Conservation (phyloP, 768 basidiomycete species). For the Mycena rebaudengoi region DNA sequence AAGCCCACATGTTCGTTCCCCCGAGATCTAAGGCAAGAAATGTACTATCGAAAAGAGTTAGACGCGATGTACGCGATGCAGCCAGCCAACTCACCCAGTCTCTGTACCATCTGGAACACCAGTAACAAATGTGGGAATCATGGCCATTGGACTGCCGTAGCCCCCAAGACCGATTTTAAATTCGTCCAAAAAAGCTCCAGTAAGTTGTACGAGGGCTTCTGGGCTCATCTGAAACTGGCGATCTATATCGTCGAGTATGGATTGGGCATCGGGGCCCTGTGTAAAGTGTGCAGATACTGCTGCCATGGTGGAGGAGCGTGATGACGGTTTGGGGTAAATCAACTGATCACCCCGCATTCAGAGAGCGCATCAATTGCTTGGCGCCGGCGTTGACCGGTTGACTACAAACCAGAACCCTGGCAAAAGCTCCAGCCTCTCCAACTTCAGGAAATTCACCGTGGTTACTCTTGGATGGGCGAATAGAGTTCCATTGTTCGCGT, state of each 20-base stretch:
- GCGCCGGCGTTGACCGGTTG: no score
- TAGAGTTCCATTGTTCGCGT: no score
- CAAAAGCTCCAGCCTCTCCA: no score
- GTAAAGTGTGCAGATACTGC: constrained; percentile 52
- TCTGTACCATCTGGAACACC: constrained; percentile 94
- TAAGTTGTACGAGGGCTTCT: constrained; percentile 71
- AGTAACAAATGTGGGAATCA: constrained; percentile 98
- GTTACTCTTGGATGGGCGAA: no score
- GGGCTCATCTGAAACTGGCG: constrained; percentile 74
- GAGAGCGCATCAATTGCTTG: no score
- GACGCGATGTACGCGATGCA: background rate
- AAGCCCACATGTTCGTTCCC: constrained; percentile 96
- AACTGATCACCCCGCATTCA: no score
- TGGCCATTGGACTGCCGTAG: constrained; percentile 88
- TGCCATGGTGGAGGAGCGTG: constrained; percentile 43
- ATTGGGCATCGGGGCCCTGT: constrained; percentile 47
- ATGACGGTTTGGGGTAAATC: no score
- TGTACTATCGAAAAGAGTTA: constrained; percentile 59
- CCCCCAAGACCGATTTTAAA: constrained; percentile 74
- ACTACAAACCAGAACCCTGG: no score
- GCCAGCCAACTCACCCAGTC: constrained; percentile 70
- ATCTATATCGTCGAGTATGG: constrained; percentile 71
- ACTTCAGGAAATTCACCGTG: no score
- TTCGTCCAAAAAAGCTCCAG: constrained; percentile 83
- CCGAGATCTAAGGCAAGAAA: constrained; percentile 97